phyloP scores from a whole-genome alignment of 2,329 filamentous ascomycete species.

The Colletotrichum gloeosporioides region DNA sequence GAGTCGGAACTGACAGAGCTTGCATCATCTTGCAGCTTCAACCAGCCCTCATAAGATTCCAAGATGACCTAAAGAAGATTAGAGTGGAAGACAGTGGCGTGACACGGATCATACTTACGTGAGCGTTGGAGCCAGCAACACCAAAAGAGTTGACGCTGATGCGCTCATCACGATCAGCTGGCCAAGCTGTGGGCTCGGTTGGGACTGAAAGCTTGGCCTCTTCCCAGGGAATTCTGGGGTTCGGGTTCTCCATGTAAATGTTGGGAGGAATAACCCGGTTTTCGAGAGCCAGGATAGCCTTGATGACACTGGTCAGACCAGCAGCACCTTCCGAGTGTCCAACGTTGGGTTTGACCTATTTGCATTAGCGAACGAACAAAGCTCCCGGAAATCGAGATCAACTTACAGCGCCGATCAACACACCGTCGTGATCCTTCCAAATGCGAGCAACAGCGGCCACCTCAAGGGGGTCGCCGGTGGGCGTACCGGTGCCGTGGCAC shows the following conservation, averaged over 20 bases:
- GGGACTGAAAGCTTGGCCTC: slow-evolving; percentile 30
- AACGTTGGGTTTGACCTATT: slow-evolving; percentile 40
- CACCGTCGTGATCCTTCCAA: slow-evolving; percentile 23
- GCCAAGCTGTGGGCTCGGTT: slow-evolving; percentile 27
- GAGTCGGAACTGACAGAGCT: slow-evolving; percentile 11
- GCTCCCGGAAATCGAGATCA: fast-evolving
- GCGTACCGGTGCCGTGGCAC: slow-evolving; percentile 45
- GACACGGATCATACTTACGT: neutral
- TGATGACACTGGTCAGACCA: slow-evolving; percentile 36
- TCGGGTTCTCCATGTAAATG: slow-evolving; percentile 19
- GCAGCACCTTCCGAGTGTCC: slow-evolving; percentile 41
- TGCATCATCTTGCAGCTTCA: neutral
- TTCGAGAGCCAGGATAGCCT: slow-evolving; percentile 31
- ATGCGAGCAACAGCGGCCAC: slow-evolving; percentile 33
- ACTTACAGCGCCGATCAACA: slow-evolving; percentile 33
- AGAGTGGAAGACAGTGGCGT: neutral
- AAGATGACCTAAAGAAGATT: neutral
- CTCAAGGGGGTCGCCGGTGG: slow-evolving; percentile 42
- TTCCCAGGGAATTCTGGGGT: slow-evolving; percentile 21
- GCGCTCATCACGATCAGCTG: slow-evolving; percentile 27
- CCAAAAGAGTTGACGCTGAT: slow-evolving; percentile 42
- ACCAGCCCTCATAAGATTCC: slow-evolving; percentile 6
- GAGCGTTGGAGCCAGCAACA: slow-evolving; percentile 30
- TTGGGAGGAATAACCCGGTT: slow-evolving; percentile 20
- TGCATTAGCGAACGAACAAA: neutral